Conservation (phyloP, 306 rosid genomes). For the Dalbergia cultrata region DNA sequence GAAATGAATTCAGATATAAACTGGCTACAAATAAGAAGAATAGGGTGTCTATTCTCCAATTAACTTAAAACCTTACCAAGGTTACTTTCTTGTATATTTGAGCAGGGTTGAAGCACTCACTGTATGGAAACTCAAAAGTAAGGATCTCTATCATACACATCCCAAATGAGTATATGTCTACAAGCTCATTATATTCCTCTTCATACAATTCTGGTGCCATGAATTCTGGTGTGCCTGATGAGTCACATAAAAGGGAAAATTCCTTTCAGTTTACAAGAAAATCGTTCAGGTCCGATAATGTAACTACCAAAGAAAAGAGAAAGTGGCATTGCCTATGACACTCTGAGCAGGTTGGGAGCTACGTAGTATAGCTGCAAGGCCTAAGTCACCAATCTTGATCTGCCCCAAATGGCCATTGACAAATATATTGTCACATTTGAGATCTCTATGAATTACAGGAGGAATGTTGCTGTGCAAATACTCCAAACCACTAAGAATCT, state of each 20-base stretch:
- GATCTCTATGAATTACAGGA: conserved; percentile 90
- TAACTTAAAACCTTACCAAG: conserved; percentile 55
- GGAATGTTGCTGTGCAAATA: conserved; percentile 78
- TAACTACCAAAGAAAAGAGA: neutral
- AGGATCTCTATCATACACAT: conserved; percentile 95
- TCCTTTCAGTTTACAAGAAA: neutral
- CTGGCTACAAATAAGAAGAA: neutral
- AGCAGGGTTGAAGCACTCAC: conserved; percentile 92
- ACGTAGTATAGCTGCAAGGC: conserved; percentile 83
- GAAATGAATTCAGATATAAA: neutral
- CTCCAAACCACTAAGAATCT: conserved; percentile 74
- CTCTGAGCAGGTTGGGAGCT: conserved; percentile 82
- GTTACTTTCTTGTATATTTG: conserved; percentile 98
- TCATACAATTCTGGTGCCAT: conserved; percentile 99
- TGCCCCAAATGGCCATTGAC: conserved; percentile 90
- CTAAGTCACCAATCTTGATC: conserved; percentile 91
- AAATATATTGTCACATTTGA: conserved; percentile 89
- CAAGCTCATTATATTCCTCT: conserved; percentile 83
- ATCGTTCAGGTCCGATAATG: neutral
- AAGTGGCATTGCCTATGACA: conserved; percentile 69
- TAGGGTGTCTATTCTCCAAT: neutral
- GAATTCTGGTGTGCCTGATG: conserved; percentile 90
- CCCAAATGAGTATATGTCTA: conserved; percentile 88
- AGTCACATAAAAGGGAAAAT: neutral
- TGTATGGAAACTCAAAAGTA: conserved; percentile 84